Base-by-base conservation (phyloP, 2,329 filamentous ascomycete species). In the Exophiala aquamarina region DNA sequence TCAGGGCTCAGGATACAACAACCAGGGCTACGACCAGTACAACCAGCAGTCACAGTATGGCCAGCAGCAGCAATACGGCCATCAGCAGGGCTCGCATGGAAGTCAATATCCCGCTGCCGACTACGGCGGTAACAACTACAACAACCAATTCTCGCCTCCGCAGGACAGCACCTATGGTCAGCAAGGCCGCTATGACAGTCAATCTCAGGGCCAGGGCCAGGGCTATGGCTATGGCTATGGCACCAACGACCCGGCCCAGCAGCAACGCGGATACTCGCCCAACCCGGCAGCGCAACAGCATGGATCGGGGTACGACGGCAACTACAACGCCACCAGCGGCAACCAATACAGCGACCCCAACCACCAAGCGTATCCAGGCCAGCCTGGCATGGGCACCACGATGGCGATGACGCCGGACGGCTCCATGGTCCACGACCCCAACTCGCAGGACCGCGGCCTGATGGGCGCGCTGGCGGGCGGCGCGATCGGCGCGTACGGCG, bases 391-490 rank as follows among this genome's bases (percentile, higher is more conserved):
- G 28, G 56, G 70, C n/a, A n/a, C n/a, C n/a, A n/a, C n/a, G n/a
- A n/a, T n/a, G n/a, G n/a, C n/a, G n/a, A n/a, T n/a, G n/a, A n/a
- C n/a, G n/a, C n/a, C n/a, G n/a, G n/a, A n/a, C n/a, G n/a, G n/a
- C n/a, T n/a, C n/a, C n/a, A n/a, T n/a, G n/a, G n/a, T n/a, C n/a
- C 71, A 70, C 29, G 70, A 71, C 17, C 69, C 61, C 3, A 49
- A 44, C 28, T 41, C 35, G 10, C 39, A 47, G n/a, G 72, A 75
- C 47, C 70, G 71, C 56, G 72, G 72, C 50, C 61, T 75, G 14
- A 66, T 68, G 41, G 72, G 72, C 31, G 72, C 72, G 13, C 52
- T 74, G 35, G 71, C 70, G 21, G 72, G 72, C 47, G 72, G 71
- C 54, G 62, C 70, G 8, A 65, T 70, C n/a, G 72, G 72, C 46